Base-by-base conservation (phyloP, 2,329 filamentous ascomycete species). In the Ophiostoma quercus region DNA sequence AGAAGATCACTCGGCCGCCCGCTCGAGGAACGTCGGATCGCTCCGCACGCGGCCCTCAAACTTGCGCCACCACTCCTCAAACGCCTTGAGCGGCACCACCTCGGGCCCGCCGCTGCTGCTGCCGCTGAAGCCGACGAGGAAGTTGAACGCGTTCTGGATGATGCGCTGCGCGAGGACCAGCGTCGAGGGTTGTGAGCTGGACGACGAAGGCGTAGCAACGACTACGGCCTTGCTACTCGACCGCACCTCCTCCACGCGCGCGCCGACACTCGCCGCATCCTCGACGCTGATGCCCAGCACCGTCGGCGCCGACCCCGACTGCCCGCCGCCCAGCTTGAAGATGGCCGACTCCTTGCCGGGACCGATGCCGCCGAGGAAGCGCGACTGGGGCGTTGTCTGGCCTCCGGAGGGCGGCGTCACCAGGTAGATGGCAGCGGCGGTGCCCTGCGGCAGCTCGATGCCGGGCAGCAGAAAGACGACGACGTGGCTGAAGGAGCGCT, bases 1-100 rank as follows among this genome's bases (percentile, higher is more conserved):
- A 1, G n/a, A 3, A 32, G 25, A 11, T 65, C 62, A 73, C 16
- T 72, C 72, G 4, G 67, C 41, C 6, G 69, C 75, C 75, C 89
- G 87, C 80, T 98, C 94, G 74, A 99, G 82, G 78, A 99, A 99
- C 7, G 87, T 87, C 0, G 95, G 94, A 80, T 99, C 95, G 73
- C 87, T 85, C 75, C 94, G 90, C 54, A 99, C 86, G 77, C 89
- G 90, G 72, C 87, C 87, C 82, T 99, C 94, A 80, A 99, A 99
- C 80, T 97, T 98, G 72, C 84, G 86, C 95, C 96, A 99, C 95
- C 96, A 99, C 71, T 96, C 92, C 80, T 96, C 90, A 78, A 99
- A 99, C 5, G 91, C 92, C 80, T 92, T 95, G 73, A 99, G 80
- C n/a, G 95, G 94, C 32, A 99, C 92, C 14, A 96, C 90, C 78